Conservation (phyloP, 306 rosid species). For the Nissolia schottii region DNA sequence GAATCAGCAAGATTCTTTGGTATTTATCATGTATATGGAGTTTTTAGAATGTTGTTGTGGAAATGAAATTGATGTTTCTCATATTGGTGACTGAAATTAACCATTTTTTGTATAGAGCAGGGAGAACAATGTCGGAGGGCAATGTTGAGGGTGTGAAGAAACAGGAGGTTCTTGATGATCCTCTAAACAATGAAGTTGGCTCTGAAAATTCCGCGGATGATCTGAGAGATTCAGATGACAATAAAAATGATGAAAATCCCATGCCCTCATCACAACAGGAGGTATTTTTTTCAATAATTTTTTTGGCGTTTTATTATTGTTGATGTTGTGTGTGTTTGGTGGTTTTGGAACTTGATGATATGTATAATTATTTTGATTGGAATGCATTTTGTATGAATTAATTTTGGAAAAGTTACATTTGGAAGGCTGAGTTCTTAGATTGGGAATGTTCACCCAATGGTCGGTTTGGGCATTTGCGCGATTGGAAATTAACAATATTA, state of each 20-base stretch:
- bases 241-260: conserved; percentile 36
- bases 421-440: background rate
- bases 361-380: background rate
- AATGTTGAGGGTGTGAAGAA: conserved; percentile 51
- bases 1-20: background rate
- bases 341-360: background rate
- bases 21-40: background rate
- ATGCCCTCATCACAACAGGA: conserved; percentile 77
- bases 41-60: background rate
- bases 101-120: conserved; percentile 13
- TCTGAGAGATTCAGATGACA: conserved; percentile 33
- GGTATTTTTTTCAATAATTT: conserved; percentile 25
- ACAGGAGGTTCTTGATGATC: conserved; percentile 36
- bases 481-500: background rate
- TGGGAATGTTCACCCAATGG: background rate
- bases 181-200: conserved; percentile 38
- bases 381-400: background rate
- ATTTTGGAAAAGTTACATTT: background rate
- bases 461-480: background rate
- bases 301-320: background rate
- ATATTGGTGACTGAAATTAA: background rate
- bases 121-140: conserved; percentile 51
- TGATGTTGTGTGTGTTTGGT: background rate
- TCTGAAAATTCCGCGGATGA: conserved; percentile 42
- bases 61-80: background rate